These are phyloP conservation scores for Trypethelium eluteriae DNA, from an alignment of 495 filamentous ascomycete genomes.

Conservation along the genomic window DNA sequence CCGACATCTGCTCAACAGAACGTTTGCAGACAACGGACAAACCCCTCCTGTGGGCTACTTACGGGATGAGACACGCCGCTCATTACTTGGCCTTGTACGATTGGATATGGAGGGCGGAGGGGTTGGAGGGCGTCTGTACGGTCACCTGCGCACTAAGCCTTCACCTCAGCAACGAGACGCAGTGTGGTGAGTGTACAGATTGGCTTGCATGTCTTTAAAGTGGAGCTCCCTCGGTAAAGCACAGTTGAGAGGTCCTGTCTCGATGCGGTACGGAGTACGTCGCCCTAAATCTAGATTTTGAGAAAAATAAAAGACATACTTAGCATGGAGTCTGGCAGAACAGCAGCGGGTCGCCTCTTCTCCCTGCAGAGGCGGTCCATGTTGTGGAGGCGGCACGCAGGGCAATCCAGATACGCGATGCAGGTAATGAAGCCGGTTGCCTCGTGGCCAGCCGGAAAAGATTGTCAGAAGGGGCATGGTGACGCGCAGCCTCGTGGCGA, in stretches of 20 bases:
- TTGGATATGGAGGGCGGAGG: no score
- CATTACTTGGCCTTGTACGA: no score
- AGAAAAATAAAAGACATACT: neutral
- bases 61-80: no score
- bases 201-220: neutral
- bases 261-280: neutral
- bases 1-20: no score
- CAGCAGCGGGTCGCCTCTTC: no score
- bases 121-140: no score
- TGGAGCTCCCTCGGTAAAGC: no score
- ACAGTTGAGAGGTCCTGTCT: no score
- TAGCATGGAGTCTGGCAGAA: neutral
- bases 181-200: neutral
- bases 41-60: no score
- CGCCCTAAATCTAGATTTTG: neutral
- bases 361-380: neutral
- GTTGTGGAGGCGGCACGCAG: no score
- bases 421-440: neutral
- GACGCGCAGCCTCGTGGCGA: slow-evolving; percentile 6
- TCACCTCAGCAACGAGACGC: neutral
- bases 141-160: neutral
- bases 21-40: no score
- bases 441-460: neutral
- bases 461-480: neutral
- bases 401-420: no score